Evolutionary conservation across 179 eudicot genomes (phyloP).

Genomic region (Spinacia oleracea): DNA sequence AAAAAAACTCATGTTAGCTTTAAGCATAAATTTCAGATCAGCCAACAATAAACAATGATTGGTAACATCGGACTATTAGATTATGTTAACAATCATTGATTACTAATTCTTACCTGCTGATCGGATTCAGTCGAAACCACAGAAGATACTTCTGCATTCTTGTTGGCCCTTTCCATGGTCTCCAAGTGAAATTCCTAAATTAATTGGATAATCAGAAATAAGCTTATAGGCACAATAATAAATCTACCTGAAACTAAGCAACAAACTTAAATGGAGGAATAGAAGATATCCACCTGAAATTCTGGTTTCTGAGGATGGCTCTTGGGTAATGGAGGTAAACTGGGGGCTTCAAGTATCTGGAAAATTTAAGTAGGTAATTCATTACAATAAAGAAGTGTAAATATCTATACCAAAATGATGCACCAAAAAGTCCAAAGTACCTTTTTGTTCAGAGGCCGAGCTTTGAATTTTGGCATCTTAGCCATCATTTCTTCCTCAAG

Average conservation of each 20-base stretch:
- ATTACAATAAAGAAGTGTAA: neutral
- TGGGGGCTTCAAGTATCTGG: slow-evolving; percentile 80
- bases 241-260: neutral
- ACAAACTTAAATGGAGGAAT: neutral
- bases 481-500: slow-evolving; percentile 98
- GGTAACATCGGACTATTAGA: neutral
- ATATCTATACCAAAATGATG: neutral
- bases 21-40: neutral
- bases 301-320: slow-evolving; percentile 72
- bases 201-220: neutral
- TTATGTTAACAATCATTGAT: too few relatives aligned
- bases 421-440: slow-evolving; percentile 42
- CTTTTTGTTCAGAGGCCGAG: slow-evolving; percentile 84
- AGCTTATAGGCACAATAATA: neutral
- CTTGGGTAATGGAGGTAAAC: slow-evolving; percentile 67
- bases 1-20: neutral
- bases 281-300: slow-evolving; percentile 49
- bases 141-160: slow-evolving; percentile 67
- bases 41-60: neutral
- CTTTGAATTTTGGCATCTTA: slow-evolving; percentile 93
- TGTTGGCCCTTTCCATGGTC: slow-evolving; percentile 81
- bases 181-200: slow-evolving; percentile 76
- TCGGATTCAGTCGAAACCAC: slow-evolving; percentile 61
- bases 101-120: slow-evolving; percentile 40
- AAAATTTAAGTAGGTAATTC: neutral